Percentiles rank a stretch among this genome's conserved stretches.
Conservation (phyloP, 2,329 filamentous ascomycete genomes). For the Aspergillus sp. region DNA sequence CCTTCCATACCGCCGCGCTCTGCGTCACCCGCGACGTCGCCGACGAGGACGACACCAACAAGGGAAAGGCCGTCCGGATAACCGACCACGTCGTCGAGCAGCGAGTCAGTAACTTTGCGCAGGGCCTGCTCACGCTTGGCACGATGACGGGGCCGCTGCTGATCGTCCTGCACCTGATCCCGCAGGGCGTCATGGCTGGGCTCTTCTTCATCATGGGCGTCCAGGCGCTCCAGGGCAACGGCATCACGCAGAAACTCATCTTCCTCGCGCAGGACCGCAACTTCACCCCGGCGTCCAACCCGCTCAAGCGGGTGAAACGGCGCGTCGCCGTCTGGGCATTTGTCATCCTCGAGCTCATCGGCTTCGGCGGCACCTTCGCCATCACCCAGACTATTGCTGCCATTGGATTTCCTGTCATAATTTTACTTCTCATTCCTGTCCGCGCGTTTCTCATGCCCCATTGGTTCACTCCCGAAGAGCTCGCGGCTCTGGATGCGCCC, state of each 20-base stretch:
- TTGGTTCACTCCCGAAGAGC: constrained; percentile 59
- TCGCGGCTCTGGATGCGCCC: constrained; percentile 65
- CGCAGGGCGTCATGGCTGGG: constrained; percentile 74
- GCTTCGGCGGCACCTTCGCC: constrained; percentile 75
- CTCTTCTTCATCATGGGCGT: constrained; percentile 84
- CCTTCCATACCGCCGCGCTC: constrained; percentile 75
- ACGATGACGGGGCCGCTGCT: constrained; percentile 76
- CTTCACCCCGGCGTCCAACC: constrained; percentile 58
- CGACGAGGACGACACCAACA: constrained; percentile 56
- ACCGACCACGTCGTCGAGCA: constrained; percentile 66
- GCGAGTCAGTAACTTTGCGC: constrained; percentile 72
- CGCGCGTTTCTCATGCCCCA: constrained; percentile 63
- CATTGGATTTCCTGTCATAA: constrained; percentile 75
- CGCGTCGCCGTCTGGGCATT: constrained; percentile 68
- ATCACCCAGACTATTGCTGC: constrained; percentile 81
- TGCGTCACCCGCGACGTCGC: constrained; percentile 64
- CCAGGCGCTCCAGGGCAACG: constrained; percentile 72
- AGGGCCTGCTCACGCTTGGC: constrained; percentile 73
- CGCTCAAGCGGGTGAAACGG: constrained; percentile 61
- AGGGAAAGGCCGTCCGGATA: constrained; percentile 60
- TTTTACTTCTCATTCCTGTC: constrained; percentile 65
- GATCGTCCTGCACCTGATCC: constrained; percentile 71
- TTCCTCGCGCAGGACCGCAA: constrained; percentile 65
- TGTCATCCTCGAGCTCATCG: constrained; percentile 64
- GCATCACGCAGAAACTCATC: constrained; percentile 71